These are phyloP conservation scores for Diaporthe ampelina DNA, from an alignment of 2,329 filamentous ascomycete genomes.

Conservation along the genomic window DNA sequence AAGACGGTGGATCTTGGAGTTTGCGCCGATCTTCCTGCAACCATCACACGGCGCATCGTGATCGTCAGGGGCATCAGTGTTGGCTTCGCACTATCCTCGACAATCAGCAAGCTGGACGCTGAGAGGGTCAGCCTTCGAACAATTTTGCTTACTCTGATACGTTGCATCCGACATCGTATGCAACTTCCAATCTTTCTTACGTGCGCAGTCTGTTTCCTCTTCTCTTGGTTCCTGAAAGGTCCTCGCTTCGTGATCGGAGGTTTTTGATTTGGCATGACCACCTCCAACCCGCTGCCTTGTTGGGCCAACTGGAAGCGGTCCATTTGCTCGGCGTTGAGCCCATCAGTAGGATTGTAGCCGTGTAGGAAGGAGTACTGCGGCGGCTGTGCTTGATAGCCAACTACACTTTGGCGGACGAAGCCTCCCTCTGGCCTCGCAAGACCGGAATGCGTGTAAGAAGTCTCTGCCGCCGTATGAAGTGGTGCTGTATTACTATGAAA, in stretches of 20 bases:
- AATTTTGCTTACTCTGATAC: conserved; percentile 66
- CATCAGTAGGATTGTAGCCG: conserved; percentile 18
- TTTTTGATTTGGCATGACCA: conserved; percentile 52
- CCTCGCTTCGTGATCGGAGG: conserved; percentile 60
- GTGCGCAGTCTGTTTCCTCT: conserved; percentile 67
- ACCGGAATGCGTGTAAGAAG: background rate
- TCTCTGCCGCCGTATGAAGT: background rate
- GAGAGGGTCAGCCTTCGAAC: background rate
- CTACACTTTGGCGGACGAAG: background rate
- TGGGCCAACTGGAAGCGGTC: conserved; percentile 37
- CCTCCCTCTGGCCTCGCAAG: background rate
- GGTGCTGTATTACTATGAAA: conserved; percentile 2
- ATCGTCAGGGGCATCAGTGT: conserved; percentile 55
- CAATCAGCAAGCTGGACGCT: conserved; percentile 12
- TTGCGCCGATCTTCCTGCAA: conserved; percentile 64
- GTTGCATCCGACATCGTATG: conserved; percentile 73
- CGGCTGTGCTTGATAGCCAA: conserved; percentile 13
- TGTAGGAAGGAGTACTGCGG: conserved; percentile 15
- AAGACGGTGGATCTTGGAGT: conserved; percentile 65
- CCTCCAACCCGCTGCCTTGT: conserved; percentile 36
- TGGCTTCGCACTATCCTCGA: conserved; percentile 64
- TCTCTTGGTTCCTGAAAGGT: conserved; percentile 66
- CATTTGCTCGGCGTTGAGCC: conserved; percentile 33
- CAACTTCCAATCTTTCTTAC: conserved; percentile 72
- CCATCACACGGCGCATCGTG: conserved; percentile 64